These are phyloP conservation scores for Hemileccinum impolitum DNA, from an alignment of 768 basidiomycete species.

Conservation along the genomic window DNA sequence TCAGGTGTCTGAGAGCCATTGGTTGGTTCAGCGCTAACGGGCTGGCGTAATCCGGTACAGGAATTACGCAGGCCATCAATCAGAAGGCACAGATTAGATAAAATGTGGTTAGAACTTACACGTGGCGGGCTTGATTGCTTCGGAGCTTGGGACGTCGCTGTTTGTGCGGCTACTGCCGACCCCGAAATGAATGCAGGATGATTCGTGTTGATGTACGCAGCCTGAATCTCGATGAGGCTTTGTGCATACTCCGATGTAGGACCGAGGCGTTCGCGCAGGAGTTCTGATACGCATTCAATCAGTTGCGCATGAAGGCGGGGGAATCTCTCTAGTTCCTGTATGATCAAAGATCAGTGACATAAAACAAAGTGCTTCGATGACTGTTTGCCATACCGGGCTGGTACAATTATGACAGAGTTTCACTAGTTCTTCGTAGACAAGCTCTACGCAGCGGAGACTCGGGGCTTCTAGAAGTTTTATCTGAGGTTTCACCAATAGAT, in stretches of 20 bases:
- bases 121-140: constrained; percentile 46
- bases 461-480: constrained; percentile 95
- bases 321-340: constrained; percentile 96
- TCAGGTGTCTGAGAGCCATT: constrained; percentile 50
- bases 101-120: constrained; percentile 39
- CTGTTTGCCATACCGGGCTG: constrained; percentile 56
- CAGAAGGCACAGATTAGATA: constrained; percentile 4
- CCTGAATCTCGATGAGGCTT: constrained; percentile 94
- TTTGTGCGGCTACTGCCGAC: constrained; percentile 60
- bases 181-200: constrained; percentile 92
- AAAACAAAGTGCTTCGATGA: not conserved
- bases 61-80: constrained; percentile 14
- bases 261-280: constrained; percentile 90
- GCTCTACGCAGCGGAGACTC: constrained; percentile 90
- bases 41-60: constrained; percentile 37
- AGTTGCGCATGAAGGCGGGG: constrained; percentile 89
- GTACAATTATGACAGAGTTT: constrained; percentile 99
- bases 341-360: constrained; percentile 11
- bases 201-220: constrained; percentile 99
- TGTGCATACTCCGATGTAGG: constrained; percentile 97
- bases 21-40: constrained; percentile 58
- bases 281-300: constrained; percentile 95
- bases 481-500: constrained; percentile 95
- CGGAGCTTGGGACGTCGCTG: constrained; percentile 39
- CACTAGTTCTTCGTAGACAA: constrained; percentile 98